These are phyloP conservation scores for Oryza punctata DNA, from an alignment of 176 grass and related monocot genomes.

Conservation along the genomic window DNA sequence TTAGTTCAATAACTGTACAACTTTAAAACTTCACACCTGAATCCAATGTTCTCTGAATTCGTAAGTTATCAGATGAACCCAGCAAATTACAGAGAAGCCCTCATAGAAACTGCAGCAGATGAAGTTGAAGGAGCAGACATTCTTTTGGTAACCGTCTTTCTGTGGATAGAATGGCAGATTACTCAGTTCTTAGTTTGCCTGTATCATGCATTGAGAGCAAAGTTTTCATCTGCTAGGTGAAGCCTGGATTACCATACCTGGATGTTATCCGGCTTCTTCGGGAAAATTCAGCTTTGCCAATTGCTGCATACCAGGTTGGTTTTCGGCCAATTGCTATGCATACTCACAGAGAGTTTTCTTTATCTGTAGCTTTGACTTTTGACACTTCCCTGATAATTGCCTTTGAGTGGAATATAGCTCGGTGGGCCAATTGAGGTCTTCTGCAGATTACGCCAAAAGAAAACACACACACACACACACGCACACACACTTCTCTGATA, in stretches of 20 bases:
- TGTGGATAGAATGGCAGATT: not conserved
- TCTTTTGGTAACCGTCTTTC: conserved; percentile 62
- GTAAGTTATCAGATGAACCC: conserved; percentile 96
- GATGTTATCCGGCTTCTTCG: conserved; percentile 86
- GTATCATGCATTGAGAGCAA: conserved; percentile 1
- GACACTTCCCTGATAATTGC: too few species aligned
- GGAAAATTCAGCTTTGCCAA: conserved; percentile 94
- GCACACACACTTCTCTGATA: too few species aligned
- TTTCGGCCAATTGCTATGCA: not conserved
- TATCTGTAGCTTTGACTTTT: too few species aligned
- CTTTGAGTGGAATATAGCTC: too few species aligned
- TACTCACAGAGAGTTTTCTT: not conserved
- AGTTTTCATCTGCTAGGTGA: conserved; percentile 60
- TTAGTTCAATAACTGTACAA: conserved; percentile 10
- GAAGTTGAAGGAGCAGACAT: conserved; percentile 92
- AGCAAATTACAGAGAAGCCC: conserved; percentile 92
- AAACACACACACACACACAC: too few species aligned
- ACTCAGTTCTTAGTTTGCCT: not conserved
- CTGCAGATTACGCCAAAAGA: too few species aligned
- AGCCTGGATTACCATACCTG: conserved; percentile 88
- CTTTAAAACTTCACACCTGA: conserved; percentile 34
- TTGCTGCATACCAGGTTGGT: conserved; percentile 95
- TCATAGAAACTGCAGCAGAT: conserved; percentile 85
- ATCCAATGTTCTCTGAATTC: conserved; percentile 2
- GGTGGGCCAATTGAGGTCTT: too few species aligned